Base-by-base conservation (phyloP, 2,329 filamentous ascomycete genomes). In the Talaromyces sp. region DNA sequence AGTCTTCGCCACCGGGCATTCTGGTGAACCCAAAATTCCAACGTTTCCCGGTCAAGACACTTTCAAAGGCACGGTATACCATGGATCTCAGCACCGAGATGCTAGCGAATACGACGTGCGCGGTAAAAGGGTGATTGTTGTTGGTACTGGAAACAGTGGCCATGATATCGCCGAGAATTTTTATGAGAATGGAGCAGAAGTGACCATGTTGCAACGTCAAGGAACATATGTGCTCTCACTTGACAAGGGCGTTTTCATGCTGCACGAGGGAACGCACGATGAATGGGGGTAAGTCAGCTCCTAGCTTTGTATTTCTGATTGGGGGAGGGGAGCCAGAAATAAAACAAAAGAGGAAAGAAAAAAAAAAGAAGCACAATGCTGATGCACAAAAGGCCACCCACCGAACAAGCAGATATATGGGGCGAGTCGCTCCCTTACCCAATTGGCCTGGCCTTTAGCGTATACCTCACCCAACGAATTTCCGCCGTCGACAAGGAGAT, bases 141-240 rank as follows among this genome's bases (percentile, higher is more conserved):
- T 83, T 4, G 81, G 80, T 2, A 77, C 77, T 1, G 78, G 80
- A 14, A 82, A 80, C 58, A 79, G 77, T 61, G 79, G 75, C 0
- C 80, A 82, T 58, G 80, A 82, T 56, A 79, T 82, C 54, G 79
- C 80, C 0, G 77, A 82, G 64, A 78, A 82, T 64, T 82, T 76
- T 62, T 74, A 76, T 54, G 75, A 81, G 56, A 75, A 78, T 35
- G 81, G 81, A 1, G 78, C 79, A 5, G 68, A 76, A 21, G 80
- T 83, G 2, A 81, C 81, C 3, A 80, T 85, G 77, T 65, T 85
- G 1, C 82, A 85, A 68, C 79, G 81, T 9, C 72, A 74, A 9
- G 76, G 76, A 2, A 84, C 80, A 2, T 83, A 80, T 65, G 78
- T 83, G 11, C 73, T 83, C 27, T 78, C 77, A 0, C 73, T 72